Percentiles rank a stretch among this genome's conserved stretches.
These are phyloP conservation scores for Striga asiatica DNA, from an alignment of 257 asterid genomes.

Conservation along the genomic window DNA sequence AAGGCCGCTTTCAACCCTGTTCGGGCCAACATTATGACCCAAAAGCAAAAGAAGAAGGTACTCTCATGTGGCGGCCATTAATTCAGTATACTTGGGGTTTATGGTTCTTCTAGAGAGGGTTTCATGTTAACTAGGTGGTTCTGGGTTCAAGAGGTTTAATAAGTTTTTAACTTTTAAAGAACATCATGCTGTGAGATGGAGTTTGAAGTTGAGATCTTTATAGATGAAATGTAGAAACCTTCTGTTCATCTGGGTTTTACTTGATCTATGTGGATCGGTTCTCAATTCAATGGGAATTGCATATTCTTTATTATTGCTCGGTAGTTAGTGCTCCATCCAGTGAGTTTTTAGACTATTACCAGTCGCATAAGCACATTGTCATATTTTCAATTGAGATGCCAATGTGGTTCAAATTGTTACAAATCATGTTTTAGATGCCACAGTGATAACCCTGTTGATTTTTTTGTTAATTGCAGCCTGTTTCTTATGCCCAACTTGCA, in stretches of 20 bases:
- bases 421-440: background rate
- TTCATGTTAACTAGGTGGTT: conserved; percentile 1
- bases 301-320: conserved; percentile 4
- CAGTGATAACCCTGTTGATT: conserved; percentile 12
- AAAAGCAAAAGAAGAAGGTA: conserved; percentile 77
- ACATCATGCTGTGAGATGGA: background rate
- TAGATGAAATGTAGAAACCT: background rate
- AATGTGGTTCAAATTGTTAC: conserved; percentile 1
- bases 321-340: background rate
- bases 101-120: background rate
- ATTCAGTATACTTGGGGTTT: too few relatives aligned
- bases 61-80: background rate
- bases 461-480: conserved; percentile 45
- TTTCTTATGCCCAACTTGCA: conserved; percentile 98
- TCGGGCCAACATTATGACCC: conserved; percentile 75
- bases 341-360: conserved; percentile 6
- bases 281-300: background rate
- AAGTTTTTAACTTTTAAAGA: background rate
- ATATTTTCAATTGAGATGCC: conserved; percentile 1
- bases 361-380: background rate
- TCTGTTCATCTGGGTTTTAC: background rate
- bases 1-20: conserved; percentile 84
- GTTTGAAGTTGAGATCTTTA: background rate
- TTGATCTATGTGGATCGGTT: conserved; percentile 3
- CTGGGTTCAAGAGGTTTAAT: conserved; percentile 3